Base-by-base conservation (phyloP, 2,329 filamentous ascomycete genomes). In the Pseudocercospora crystallina region DNA sequence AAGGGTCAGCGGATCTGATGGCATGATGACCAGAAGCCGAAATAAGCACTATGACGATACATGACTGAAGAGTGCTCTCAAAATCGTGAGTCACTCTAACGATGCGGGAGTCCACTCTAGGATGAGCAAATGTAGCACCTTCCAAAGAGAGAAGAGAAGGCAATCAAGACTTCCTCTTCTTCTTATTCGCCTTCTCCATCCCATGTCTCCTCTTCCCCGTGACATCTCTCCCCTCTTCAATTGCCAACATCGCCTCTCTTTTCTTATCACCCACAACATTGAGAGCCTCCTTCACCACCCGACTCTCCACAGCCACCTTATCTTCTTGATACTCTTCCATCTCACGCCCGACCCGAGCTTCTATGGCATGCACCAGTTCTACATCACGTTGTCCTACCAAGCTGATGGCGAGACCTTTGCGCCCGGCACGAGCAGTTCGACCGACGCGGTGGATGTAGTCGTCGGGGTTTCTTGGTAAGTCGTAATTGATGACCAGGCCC, bases 401-500 rank as follows among this genome's bases (percentile, higher is more conserved):
- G 2, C 89, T 95, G 12, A 96, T 83, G 5, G 87, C 84, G 58
- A 90, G 86, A 63, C 94, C 94, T 46, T 78, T 79, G 38, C 90
- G 82, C 0, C 94, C 94, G 0, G 94, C 94, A 80, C 94, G 85
- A 3, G 94, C 94, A 10, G 94, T 99, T 72, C 94, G 86, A 69
- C 94, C 94, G 43, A 96, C 92, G 10, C 94, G 84, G 74, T 99
- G 94, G 59, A 99, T 94, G 70, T 99, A 99, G 71, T 96, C 92
- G 69, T 96, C 91, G 2, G 92, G 90, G 66, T 96, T 90, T n/a
- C 92, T 84, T 0, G 94, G 94, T 1, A 99, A 83, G 67, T 99
- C 94, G 71, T 91, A 99, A 72, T 99, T 97, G 66, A 99, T 76
- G 2, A 99, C 94, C 12, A 97, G 73, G 47, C 82, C 86, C 5